Base-by-base conservation (phyloP, 2,329 filamentous ascomycete species). In the Didymella pomorum region DNA sequence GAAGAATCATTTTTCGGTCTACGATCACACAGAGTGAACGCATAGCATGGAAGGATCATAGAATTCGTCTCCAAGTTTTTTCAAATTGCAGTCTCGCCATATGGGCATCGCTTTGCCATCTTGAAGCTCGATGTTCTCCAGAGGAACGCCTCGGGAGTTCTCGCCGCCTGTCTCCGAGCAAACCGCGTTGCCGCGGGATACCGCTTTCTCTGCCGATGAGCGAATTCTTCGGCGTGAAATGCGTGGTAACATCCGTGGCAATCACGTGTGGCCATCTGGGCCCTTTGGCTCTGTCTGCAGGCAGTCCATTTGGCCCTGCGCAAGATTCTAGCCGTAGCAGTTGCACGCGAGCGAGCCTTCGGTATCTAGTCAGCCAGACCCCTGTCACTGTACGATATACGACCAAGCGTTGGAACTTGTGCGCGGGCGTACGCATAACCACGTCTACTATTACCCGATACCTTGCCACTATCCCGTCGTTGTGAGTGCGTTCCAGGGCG, bases 361-460 rank as follows among this genome's bases (percentile, higher is more conserved):
- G 41, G 52, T 48, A 20, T 26, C 42, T 57, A 52, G 56, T 58
- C 56, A 58, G 56, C 56, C 33, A 16, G 20, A 58, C 50, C 56
- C 56, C 56, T 58, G 56, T 50, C 55, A 43, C 37, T 42, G 56
- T 41, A 53, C 39, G 50, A 41, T 58, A 45, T 54, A 41, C 45
- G 46, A 54, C 33, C 56, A 54, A 50, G 51, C 51, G 50, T 41
- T 49, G 45, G 49, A 54, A 50, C 50, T 52, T 45, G 50, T 35
- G 45, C 56, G 56, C 56, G 33, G 52, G 56, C 39, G 49, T 45
- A 31, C 41, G 45, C 56, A 52, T 54, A n/a, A 41, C 49, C 33
- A 46, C 56, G 51, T 44, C 41, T 50, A 54, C 41, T 45, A 50
- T 33, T 41, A 28, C 21, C 26, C 31, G 26, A 45, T 54, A 48